Evolutionary conservation across 129 eudicot species (phyloP), one percentile per base, ranked within the genome.

Genomic region (Arctium minus): DNA sequence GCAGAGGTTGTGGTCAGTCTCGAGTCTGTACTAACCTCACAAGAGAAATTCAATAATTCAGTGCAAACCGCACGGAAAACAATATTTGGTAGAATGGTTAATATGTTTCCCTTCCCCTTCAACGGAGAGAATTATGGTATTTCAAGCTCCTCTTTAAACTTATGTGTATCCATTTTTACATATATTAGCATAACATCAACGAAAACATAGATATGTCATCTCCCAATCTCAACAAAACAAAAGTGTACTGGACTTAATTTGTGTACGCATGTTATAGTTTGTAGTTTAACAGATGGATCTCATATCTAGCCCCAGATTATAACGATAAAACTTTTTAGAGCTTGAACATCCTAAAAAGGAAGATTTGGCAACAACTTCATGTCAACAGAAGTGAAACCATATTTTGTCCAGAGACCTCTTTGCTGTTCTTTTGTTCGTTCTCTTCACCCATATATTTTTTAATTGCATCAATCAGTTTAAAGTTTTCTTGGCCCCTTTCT

Each of bases 1-100:
- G 87, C 87, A 38, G 84, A 88, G 74, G 86, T 88, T 39, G 82
- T 86, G 40, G 64, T 33, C 36, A 78, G 76, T 33, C 89, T 88
- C 10, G 92, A 85, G 70, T 29, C 10, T 48, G 80, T 83, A 69
- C 46, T 83, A 36, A 60, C 39, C 5, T 15, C 38, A 67, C 86
- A 82, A 40, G 80, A 78, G 33, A 70, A 50, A 70, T 31, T 1
- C 9, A 70, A 70, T 31, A 70, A 33, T 31, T 84, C 80, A 9
- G 0, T 70, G 70, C 50, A 46, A 32, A 1, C 50, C 36, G 2
- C 65, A 8, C 27, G 77, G 7, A 80, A 0, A 29, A 79, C 27
- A 15, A 38, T 78, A 37, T 67, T 78, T 65, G 73, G 30, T 67
- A 78, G 74, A 78, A 39, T 79, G 82, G 65, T 79, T 69, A 2